Evolutionary conservation across 441 rosid genomes (phyloP).

Genomic region (Brassica hybrid): DNA sequence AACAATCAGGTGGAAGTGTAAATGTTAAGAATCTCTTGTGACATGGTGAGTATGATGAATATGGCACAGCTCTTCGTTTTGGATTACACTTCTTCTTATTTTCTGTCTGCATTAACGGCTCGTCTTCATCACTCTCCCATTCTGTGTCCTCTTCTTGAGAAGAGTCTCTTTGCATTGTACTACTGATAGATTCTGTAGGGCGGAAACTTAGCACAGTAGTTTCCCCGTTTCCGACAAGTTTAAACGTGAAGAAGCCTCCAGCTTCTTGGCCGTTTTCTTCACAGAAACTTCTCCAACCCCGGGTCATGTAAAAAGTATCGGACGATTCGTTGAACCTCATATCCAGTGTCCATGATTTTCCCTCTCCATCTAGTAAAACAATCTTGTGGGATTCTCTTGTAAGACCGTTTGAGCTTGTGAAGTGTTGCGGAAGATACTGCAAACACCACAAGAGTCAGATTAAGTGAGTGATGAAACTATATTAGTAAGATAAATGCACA

Average conservation of each 20-base stretch:
- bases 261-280: neutral
- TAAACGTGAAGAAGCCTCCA: neutral
- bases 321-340: neutral
- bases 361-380: neutral
- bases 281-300: conserved; percentile 3
- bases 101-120: neutral
- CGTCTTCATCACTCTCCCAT: neutral
- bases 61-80: neutral
- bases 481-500: neutral
- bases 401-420: neutral
- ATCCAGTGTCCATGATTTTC: neutral
- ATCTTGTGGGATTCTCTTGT: neutral
- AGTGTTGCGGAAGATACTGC: neutral
- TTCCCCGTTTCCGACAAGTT: neutral
- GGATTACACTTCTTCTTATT: neutral
- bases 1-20: neutral
- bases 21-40: neutral
- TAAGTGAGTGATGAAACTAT: neutral
- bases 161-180: neutral
- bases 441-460: neutral
- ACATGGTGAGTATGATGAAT: neutral
- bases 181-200: neutral
- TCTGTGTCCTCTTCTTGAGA: neutral
- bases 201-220: neutral
- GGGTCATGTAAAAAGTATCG: neutral